Percentiles rank a stretch among this genome's conserved stretches.
Conservation (phyloP, 1,284 basidiomycete genomes). For the Volvariella surrecta region DNA sequence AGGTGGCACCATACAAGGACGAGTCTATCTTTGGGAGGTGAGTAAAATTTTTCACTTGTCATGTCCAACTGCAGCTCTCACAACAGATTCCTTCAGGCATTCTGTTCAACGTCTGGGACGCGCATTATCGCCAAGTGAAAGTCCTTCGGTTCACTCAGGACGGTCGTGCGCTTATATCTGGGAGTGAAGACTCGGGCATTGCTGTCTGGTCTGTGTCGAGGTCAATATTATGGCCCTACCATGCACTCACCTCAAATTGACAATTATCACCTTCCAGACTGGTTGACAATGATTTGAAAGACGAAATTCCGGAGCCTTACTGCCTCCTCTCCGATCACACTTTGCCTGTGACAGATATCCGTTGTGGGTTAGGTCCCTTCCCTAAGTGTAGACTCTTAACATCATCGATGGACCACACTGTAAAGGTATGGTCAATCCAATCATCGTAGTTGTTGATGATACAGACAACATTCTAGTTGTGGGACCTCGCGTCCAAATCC, state of each 20-base stretch:
- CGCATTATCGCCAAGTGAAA: constrained; percentile 87
- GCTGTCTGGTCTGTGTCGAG: constrained; percentile 86
- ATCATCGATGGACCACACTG: constrained; percentile 83
- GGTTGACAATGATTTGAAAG: constrained; percentile 61
- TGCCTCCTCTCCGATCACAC: constrained; percentile 88
- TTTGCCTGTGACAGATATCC: constrained; percentile 77
- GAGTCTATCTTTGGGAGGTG: constrained; percentile 95
- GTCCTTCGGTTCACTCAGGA: constrained; percentile 81
- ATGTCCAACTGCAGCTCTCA: neutral
- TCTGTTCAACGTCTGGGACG: constrained; percentile 86
- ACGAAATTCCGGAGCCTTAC: constrained; percentile 68
- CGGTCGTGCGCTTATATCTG: constrained; percentile 73
- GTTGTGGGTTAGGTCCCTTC: constrained; percentile 73
- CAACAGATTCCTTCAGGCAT: constrained; percentile 83
- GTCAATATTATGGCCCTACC: constrained; percentile 32
- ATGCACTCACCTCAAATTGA: constrained; percentile 6
- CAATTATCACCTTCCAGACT: constrained; percentile 36
- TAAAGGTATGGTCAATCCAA: constrained; percentile 54
- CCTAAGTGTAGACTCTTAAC: constrained; percentile 76
- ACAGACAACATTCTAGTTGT: constrained; percentile 38
- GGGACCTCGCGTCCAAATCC: constrained; percentile 72
- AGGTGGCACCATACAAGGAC: constrained; percentile 81
- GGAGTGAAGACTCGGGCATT: constrained; percentile 84
- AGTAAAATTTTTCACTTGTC: constrained; percentile 18
- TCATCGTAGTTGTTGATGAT: neutral